Evolutionary conservation across 805 yeast species (phyloP).

Genomic region (Sugiyamaella chiloensis): DNA sequence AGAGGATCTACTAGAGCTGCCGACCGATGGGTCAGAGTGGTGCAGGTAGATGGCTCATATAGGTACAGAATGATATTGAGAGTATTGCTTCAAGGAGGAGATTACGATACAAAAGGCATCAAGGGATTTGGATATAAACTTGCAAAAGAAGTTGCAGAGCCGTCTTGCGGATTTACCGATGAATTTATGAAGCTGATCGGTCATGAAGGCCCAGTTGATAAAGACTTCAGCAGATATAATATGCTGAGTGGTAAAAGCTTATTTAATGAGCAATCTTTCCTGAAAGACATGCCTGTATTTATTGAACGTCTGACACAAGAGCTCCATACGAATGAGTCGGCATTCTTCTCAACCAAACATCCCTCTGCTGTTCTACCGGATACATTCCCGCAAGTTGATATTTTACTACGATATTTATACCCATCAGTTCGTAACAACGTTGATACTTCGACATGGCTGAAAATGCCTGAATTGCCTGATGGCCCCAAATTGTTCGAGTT

Average conservation of each 20-base stretch:
- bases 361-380: slow-evolving; percentile 12
- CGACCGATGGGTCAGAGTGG: slow-evolving; percentile 10
- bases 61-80: slow-evolving; percentile 18
- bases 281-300: slow-evolving; percentile 9
- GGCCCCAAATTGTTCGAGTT: background rate
- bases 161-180: slow-evolving; percentile 21
- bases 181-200: slow-evolving; percentile 19
- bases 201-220: background rate
- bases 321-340: slow-evolving; percentile 23
- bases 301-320: slow-evolving; percentile 21
- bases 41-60: slow-evolving; percentile 1
- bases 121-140: slow-evolving; percentile 22
- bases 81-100: slow-evolving; percentile 32
- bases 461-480: background rate
- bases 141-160: slow-evolving; percentile 19
- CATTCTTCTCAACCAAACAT: slow-evolving; percentile 17
- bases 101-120: slow-evolving; percentile 26
- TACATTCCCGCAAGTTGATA: slow-evolving; percentile 18
- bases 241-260: background rate
- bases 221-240: background rate
- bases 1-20: slow-evolving; percentile 4
- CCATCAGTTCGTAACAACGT: slow-evolving; percentile 8
- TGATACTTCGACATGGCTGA: background rate
- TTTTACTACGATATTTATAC: slow-evolving; percentile 12
- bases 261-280: background rate